These are phyloP conservation scores for Kokia cookei DNA, from an alignment of 441 rosid species.

Conservation along the genomic window DNA sequence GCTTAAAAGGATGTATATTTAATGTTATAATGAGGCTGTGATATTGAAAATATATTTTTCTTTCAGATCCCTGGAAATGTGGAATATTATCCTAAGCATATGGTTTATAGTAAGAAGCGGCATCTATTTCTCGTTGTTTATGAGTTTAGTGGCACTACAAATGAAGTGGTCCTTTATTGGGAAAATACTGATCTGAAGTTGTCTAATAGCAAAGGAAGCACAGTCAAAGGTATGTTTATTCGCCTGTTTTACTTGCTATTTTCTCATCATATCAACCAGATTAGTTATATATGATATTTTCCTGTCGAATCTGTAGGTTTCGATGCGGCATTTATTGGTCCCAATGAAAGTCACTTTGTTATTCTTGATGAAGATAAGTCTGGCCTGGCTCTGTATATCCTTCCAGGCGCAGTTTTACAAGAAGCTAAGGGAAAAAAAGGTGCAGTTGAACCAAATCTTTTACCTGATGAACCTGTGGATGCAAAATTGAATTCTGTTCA, in stretches of 20 bases:
- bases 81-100: constrained; percentile 68
- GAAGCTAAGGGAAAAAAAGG: constrained; percentile 63
- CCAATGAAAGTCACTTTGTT: constrained; percentile 81
- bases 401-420: constrained; percentile 64
- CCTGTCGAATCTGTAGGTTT: constrained; percentile 43
- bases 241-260: neutral
- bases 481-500: constrained; percentile 50
- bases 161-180: constrained; percentile 91
- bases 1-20: constrained; percentile 10
- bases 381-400: constrained; percentile 68
- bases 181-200: constrained; percentile 73
- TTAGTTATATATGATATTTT: constrained; percentile 12
- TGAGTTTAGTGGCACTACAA: constrained; percentile 81
- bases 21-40: neutral
- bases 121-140: constrained; percentile 81
- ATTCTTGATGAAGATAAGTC: constrained; percentile 95
- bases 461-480: constrained; percentile 44
- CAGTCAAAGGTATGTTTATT: constrained; percentile 58
- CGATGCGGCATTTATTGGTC: constrained; percentile 94
- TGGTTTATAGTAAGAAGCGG: constrained; percentile 73
- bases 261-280: constrained; percentile 11
- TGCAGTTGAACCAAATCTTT: constrained; percentile 38
- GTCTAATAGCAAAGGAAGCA: constrained; percentile 73
- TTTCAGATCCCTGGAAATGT: constrained; percentile 86
- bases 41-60: constrained; percentile 14